These are phyloP conservation scores for Verticillium longisporum DNA, from an alignment of 2,329 filamentous ascomycete species.

Conservation along the genomic window DNA sequence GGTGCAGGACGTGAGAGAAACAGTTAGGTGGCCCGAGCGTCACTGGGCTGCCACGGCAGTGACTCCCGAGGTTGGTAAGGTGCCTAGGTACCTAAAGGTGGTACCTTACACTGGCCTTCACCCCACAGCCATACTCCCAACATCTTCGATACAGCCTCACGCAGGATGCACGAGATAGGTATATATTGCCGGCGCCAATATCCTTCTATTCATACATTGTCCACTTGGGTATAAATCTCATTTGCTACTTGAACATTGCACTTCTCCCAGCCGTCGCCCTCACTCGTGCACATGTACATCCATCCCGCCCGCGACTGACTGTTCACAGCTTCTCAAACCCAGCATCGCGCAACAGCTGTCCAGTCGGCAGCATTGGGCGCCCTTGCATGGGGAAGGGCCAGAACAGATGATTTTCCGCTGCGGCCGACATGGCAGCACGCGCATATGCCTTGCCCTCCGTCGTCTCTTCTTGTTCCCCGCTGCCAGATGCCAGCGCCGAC, in stretches of 20 bases:
- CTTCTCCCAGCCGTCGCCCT: not conserved
- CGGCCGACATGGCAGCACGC: slow-evolving; percentile 17
- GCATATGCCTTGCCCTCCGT: not conserved
- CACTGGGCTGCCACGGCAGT: not conserved
- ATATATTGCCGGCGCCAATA: too few relatives aligned
- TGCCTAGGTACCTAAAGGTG: not conserved
- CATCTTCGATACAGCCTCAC: not conserved
- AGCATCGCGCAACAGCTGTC: slow-evolving; percentile 39
- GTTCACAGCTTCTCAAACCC: slow-evolving; percentile 38
- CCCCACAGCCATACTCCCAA: not conserved
- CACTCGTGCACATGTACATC: too few relatives aligned
- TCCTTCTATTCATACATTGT: too few relatives aligned
- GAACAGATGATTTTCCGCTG: slow-evolving; percentile 48
- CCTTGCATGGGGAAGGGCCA: slow-evolving; percentile 58
- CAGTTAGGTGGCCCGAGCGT: not conserved
- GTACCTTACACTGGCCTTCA: too few relatives aligned
- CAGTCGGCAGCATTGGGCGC: slow-evolving; percentile 43
- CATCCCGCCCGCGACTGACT: too few relatives aligned
- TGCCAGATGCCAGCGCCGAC: not conserved
- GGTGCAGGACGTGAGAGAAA: too few relatives aligned
- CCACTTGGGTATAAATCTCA: not conserved
- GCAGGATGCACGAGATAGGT: too few relatives aligned
- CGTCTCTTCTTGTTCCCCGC: slow-evolving; percentile 9
- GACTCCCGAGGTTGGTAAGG: not conserved
- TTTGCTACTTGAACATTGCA: not conserved